phyloP scores from a whole-genome alignment of 306 rosid genomes.

The Neltuma alba region DNA sequence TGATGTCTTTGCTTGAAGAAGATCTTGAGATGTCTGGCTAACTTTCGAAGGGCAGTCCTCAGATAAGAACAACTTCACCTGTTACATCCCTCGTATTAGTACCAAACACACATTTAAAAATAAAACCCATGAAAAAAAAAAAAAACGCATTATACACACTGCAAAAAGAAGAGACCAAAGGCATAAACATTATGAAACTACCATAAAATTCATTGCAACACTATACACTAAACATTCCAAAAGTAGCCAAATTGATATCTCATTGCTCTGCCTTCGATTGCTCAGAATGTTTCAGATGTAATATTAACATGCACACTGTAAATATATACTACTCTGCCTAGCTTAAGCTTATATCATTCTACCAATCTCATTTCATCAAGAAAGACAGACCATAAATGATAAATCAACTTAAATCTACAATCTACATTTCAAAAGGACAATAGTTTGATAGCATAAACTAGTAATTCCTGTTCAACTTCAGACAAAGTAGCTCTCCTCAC shows the following conservation, averaged over 20 bases:
- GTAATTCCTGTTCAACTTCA: no score
- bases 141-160: neutral
- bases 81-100: conserved; percentile 26
- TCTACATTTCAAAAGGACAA: neutral
- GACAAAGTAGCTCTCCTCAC: no score
- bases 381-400: neutral
- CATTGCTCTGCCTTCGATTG: neutral
- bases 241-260: neutral
- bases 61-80: conserved; percentile 61
- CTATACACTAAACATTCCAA: neutral
- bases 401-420: neutral
- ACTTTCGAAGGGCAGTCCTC: conserved; percentile 64
- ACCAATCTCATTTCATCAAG: neutral
- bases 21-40: conserved; percentile 45
- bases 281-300: neutral
- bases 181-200: neutral
- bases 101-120: neutral
- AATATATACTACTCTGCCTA: neutral
- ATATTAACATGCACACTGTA: neutral
- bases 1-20: conserved; percentile 52
- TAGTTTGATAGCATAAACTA: neutral
- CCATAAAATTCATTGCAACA: conserved; percentile 9
- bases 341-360: neutral
- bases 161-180: neutral
- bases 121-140: neutral